Evolutionary conservation across 768 basidiomycete species (phyloP).

Genomic region (Gautieria morchelliformis): DNA sequence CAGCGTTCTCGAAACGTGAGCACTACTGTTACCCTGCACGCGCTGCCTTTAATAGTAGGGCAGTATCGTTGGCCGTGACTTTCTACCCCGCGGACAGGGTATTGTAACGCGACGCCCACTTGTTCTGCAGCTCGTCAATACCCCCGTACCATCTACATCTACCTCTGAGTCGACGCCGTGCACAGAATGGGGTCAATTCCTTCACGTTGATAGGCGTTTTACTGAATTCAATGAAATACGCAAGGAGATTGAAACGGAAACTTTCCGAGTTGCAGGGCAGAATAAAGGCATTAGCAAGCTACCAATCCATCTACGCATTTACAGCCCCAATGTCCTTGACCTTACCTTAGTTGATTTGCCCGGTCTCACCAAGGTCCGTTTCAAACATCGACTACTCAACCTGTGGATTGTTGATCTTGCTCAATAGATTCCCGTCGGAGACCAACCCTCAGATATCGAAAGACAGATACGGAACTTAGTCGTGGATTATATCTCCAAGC

Average conservation of each 20-base stretch:
- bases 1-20: conserved; percentile 90
- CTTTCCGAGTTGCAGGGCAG: conserved; percentile 93
- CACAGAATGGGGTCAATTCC: conserved; percentile 93
- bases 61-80: conserved; percentile 91
- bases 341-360: conserved; percentile 94
- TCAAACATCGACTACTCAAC: neutral
- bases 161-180: conserved; percentile 33
- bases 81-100: conserved; percentile 80
- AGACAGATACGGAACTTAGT: conserved; percentile 91
- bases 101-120: conserved; percentile 96
- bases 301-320: conserved; percentile 92
- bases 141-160: conserved; percentile 46
- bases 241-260: conserved; percentile 97
- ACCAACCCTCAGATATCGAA: conserved; percentile 97
- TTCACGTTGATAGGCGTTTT: conserved; percentile 92
- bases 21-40: conserved; percentile 14
- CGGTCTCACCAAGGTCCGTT: conserved; percentile 83
- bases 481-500: conserved; percentile 93
- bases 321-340: conserved; percentile 91
- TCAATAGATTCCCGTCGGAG: conserved; percentile 81
- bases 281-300: conserved; percentile 97
- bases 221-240: conserved; percentile 94
- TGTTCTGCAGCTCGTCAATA: conserved; percentile 92
- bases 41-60: neutral
- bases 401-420: neutral